Conservation (phyloP, 2,329 filamentous ascomycete species). For the Cordyceps cicadae region DNA sequence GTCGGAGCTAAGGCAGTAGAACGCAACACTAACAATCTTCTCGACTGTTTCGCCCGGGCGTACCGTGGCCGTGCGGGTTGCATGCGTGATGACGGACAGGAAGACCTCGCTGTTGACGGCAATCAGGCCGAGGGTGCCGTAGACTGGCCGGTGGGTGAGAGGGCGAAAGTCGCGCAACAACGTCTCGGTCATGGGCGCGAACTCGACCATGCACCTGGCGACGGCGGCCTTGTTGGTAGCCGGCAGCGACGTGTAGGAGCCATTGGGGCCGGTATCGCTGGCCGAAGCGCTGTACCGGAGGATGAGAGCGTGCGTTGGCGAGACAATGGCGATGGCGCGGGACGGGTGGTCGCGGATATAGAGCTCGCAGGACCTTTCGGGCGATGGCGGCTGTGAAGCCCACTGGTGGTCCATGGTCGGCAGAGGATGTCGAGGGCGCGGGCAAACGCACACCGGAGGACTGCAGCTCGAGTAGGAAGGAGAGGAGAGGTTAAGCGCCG, state of each 20-base stretch:
- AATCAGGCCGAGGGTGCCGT: conserved; percentile 83
- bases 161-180: conserved; percentile 70
- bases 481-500: neutral
- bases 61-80: conserved; percentile 69
- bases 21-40: conserved; percentile 78
- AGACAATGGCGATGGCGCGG: conserved; percentile 79
- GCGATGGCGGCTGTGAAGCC: conserved; percentile 39
- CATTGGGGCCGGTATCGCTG: conserved; percentile 51
- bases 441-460: neutral
- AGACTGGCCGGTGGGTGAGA: conserved; percentile 63
- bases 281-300: conserved; percentile 67
- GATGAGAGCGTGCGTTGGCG: conserved; percentile 70
- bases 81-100: conserved; percentile 77
- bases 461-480: neutral
- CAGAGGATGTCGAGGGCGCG: conserved; percentile 1
- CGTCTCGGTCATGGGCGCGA: conserved; percentile 54
- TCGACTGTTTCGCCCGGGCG: conserved; percentile 84
- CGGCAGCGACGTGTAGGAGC: conserved; percentile 46
- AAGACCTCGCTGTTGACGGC: conserved; percentile 80
- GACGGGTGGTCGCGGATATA: conserved; percentile 80
- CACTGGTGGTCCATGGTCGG: conserved; percentile 43
- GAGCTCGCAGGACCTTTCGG: conserved; percentile 62
- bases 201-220: conserved; percentile 80
- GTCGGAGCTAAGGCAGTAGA: conserved; percentile 81
- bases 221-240: conserved; percentile 37